Evolutionary conservation across 805 yeast genomes (phyloP), one percentile per base, ranked within the genome.

Genomic region (Yarrowia divulgata): DNA sequence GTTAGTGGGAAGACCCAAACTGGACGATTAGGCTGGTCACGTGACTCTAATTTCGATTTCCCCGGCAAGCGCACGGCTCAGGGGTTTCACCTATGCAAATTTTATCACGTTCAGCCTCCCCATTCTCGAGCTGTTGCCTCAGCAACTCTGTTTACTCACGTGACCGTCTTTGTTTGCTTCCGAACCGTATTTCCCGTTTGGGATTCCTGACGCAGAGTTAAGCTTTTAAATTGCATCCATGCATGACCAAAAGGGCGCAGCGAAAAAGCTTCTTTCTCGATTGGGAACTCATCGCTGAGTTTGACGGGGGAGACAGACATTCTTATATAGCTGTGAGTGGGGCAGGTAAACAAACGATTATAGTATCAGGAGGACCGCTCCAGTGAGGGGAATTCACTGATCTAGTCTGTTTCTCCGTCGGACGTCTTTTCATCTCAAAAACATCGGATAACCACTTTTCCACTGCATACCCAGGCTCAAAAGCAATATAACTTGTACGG

Each of bases 191-290:
- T 54, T 54, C 60, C 60, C 19, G 14, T 19, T 19, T 23, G 10
- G 60, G 43, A 23, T 14, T 1, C 1, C 42, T n/a, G n/a, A 16
- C 57, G 57, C 34, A 39, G 39, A 34, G 18, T 54, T 54, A 54
- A 9, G 19, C 34, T 39, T 54, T 4, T 4, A n/a, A 4, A 37
- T 39, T 37, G 45, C 45, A 8, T 23, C 18, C 12, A 16, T 54
- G 60, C 60, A 54, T 39, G 60, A 39, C 60, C 60, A 39, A 54
- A 37, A 18, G 60, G 60, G 60, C 60, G 60, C 60, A 54, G 58
- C 16, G 29, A 6, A 9, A 37, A 39, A 39, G 45, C 45, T 54
- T 19, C 5, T 37, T 54, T 54, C 60, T 54, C 60, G 60, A 54
- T 54, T 45, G 39, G 60, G 60, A n/a, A 48, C 8, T 9, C 35